A percentile compares a stretch with the other conserved stretches of the same genome.
Conservation (phyloP, 306 rosid species). For the Sesbania bispinosa region DNA sequence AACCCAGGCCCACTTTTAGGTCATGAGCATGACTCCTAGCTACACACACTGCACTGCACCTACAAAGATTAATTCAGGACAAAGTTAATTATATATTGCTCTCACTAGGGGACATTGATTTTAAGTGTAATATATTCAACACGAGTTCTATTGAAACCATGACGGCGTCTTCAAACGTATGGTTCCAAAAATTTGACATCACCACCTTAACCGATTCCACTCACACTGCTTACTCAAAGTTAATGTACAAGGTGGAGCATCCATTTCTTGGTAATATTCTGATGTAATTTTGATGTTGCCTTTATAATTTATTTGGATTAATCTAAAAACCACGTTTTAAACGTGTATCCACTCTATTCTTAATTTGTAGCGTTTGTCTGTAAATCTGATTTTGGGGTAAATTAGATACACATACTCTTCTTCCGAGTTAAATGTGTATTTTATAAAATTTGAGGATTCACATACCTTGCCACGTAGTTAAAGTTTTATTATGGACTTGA, state of each 20-base stretch:
- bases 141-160: no score
- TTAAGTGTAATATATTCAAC: no score
- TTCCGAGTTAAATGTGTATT: no score
- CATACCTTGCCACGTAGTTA: no score
- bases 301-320: no score
- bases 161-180: background rate
- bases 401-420: no score
- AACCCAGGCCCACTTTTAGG: slow-evolving; percentile 36
- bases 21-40: slow-evolving; percentile 31
- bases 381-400: no score
- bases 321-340: no score
- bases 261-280: slow-evolving; percentile 12
- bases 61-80: slow-evolving; percentile 17
- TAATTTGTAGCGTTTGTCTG: no score
- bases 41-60: slow-evolving; percentile 20
- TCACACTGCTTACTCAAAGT: background rate
- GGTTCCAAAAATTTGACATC: background rate
- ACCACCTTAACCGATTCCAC: background rate
- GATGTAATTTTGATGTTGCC: slow-evolving; percentile 13
- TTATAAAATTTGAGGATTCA: no score
- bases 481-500: no score
- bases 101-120: background rate
- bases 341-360: no score
- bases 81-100: slow-evolving; percentile 5
- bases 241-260: slow-evolving; percentile 19